Conservation (phyloP, 306 rosid species). For the Vachellia pachyceras region DNA sequence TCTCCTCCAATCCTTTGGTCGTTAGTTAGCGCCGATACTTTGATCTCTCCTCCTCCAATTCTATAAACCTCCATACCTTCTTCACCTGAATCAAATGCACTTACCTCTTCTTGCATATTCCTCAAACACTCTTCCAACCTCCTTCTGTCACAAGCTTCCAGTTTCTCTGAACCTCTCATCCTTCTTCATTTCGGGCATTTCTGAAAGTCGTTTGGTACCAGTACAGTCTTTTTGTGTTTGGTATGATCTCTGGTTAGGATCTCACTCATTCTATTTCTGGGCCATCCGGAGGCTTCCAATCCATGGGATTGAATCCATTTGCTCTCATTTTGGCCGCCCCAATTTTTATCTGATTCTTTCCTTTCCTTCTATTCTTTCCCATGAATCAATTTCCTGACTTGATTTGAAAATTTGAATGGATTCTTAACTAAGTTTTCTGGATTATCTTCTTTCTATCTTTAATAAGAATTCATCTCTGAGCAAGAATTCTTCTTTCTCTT, state of each 20-base stretch:
- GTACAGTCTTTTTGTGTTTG: not conserved
- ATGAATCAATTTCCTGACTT: not conserved
- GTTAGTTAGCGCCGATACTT: no score
- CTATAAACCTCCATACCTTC: no score
- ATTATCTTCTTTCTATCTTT: not conserved
- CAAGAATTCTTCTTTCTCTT: not conserved
- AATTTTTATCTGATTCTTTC: not conserved
- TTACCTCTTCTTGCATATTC: no score
- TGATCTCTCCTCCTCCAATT: no score
- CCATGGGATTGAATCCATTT: not conserved
- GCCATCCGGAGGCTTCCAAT: not conserved
- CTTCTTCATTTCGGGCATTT: no score
- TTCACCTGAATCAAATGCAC: no score
- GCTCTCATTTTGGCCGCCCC: not conserved
- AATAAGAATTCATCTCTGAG: not conserved
- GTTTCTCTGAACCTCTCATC: no score
- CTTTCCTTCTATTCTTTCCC: not conserved
- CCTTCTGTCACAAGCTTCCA: no score
- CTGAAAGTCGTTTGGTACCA: no score
- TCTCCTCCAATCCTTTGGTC: no score
- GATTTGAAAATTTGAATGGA: conserved; percentile 6
- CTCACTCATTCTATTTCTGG: not conserved
- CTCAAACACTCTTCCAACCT: no score
- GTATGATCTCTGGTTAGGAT: not conserved
- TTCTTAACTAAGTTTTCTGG: not conserved